Conservation (phyloP, 129 eudicot species). For the Sambucus nigra region DNA sequence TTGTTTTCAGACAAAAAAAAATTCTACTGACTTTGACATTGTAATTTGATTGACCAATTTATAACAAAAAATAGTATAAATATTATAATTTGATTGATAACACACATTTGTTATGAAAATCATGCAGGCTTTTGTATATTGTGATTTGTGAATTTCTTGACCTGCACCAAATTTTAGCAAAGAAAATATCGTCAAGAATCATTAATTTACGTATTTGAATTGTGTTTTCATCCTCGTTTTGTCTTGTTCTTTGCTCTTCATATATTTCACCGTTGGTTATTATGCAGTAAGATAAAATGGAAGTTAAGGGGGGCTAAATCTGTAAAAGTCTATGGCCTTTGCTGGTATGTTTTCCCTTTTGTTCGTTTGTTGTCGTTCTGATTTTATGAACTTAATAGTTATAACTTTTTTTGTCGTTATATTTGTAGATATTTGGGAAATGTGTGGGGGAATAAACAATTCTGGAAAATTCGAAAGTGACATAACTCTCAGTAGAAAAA, state of each 20-base stretch:
- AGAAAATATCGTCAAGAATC: background rate
- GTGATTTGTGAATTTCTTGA: too few species aligned
- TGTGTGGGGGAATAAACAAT: constrained; percentile 32
- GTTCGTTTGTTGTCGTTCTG: background rate
- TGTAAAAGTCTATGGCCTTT: constrained; percentile 46
- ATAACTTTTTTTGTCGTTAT: background rate
- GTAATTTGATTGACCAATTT: too few species aligned
- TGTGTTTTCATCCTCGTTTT: too few species aligned
- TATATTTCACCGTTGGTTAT: constrained; percentile 11
- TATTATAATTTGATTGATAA: background rate
- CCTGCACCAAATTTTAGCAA: too few species aligned
- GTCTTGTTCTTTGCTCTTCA: background rate
- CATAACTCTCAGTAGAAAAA: constrained; percentile 11
- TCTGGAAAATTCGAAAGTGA: constrained; percentile 19
- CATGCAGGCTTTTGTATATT: background rate
- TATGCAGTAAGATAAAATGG: constrained; percentile 33
- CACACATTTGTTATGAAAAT: background rate
- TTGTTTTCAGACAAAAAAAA: background rate
- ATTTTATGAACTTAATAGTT: background rate
- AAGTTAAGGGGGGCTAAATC: constrained; percentile 58
- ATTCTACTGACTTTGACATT: too few species aligned
- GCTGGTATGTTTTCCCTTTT: constrained; percentile 38
- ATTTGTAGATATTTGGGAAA: constrained; percentile 36
- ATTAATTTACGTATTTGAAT: too few species aligned
- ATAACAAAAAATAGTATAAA: too few species aligned